Evolutionary conservation across 2,329 filamentous ascomycete species (phyloP).

Genomic region (Polychaeton citri): DNA sequence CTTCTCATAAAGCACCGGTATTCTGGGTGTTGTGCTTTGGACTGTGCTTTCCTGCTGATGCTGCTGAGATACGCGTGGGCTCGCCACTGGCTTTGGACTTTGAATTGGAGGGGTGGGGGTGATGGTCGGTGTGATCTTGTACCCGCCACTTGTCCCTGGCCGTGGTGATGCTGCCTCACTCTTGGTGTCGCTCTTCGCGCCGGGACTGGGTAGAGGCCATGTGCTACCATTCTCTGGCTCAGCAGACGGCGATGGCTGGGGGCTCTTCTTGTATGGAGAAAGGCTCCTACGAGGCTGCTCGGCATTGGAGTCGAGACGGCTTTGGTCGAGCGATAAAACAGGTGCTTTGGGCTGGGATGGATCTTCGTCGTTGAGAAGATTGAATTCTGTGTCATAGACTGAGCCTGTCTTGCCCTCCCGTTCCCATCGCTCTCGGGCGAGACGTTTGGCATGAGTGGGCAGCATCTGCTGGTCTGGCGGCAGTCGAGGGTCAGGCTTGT

Average conservation of each 20-base stretch:
- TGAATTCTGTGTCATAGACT: constrained; percentile 77
- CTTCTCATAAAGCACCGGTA: constrained; percentile 43
- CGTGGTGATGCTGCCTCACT: constrained; percentile 14
- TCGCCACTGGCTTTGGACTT: constrained; percentile 6
- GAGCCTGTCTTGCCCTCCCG: constrained; percentile 77
- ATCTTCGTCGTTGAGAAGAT: constrained; percentile 59
- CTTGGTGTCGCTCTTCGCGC: constrained; percentile 11
- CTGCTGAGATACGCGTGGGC: neutral
- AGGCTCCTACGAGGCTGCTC: constrained; percentile 4
- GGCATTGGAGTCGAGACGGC: neutral
- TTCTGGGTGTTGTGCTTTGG: constrained; percentile 33
- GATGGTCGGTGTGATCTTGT: constrained; percentile 35
- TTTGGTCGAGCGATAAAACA: neutral
- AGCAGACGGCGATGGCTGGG: constrained; percentile 5
- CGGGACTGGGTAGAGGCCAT: constrained; percentile 13
- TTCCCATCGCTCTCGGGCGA: constrained; percentile 85
- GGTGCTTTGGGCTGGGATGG: constrained; percentile 11
- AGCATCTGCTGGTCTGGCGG: constrained; percentile 92
- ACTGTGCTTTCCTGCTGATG: neutral
- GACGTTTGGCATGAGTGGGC: constrained; percentile 77
- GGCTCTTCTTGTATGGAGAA: constrained; percentile 18
- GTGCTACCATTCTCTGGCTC: constrained; percentile 6
- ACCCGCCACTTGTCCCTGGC: constrained; percentile 31
- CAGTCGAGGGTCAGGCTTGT: constrained; percentile 86
- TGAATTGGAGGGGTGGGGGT: constrained; percentile 17